Percentiles rank a stretch among this genome's conserved stretches.
Conservation (phyloP, 352 stramenopile species). For the Sclerospora graminicola region DNA sequence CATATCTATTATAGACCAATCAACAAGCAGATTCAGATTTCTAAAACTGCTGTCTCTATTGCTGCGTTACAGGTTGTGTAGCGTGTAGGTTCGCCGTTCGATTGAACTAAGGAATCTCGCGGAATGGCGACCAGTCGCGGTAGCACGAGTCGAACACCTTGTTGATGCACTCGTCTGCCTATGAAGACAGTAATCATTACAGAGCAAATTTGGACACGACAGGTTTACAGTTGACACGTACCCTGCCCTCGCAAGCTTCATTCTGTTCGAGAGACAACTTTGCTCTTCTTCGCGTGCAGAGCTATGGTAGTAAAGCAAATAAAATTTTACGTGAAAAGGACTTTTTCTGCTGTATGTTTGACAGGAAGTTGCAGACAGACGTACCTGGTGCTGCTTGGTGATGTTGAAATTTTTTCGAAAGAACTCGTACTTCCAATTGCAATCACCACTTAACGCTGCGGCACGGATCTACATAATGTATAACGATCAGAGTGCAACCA, state of each 20-base stretch:
- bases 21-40: constrained; percentile 6
- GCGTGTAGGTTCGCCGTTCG: not conserved
- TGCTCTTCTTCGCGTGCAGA: constrained; percentile 84
- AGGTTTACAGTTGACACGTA: constrained; percentile 9
- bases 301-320: constrained; percentile 15
- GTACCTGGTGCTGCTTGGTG: constrained; percentile 81
- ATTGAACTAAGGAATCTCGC: constrained; percentile 57
- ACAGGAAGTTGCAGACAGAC: not conserved
- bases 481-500: not conserved
- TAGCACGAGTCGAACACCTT: constrained; percentile 83
- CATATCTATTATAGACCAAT: constrained; percentile 6
- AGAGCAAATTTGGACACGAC: not conserved
- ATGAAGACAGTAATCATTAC: not conserved
- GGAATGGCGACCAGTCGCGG: constrained; percentile 70
- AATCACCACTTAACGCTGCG: constrained; percentile 80
- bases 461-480: constrained; percentile 36
- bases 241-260: constrained; percentile 64
- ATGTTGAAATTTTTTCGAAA: constrained; percentile 88
- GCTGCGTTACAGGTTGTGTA: not conserved
- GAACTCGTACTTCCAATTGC: constrained; percentile 88
- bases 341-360: not conserved
- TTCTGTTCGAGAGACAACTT: constrained; percentile 78
- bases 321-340: not conserved
- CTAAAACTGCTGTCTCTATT: constrained; percentile 10
- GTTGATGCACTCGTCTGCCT: constrained; percentile 81